These are phyloP conservation scores for Pseudogymnoascus sp. DNA, from an alignment of 2,329 filamentous ascomycete species.

Conservation along the genomic window DNA sequence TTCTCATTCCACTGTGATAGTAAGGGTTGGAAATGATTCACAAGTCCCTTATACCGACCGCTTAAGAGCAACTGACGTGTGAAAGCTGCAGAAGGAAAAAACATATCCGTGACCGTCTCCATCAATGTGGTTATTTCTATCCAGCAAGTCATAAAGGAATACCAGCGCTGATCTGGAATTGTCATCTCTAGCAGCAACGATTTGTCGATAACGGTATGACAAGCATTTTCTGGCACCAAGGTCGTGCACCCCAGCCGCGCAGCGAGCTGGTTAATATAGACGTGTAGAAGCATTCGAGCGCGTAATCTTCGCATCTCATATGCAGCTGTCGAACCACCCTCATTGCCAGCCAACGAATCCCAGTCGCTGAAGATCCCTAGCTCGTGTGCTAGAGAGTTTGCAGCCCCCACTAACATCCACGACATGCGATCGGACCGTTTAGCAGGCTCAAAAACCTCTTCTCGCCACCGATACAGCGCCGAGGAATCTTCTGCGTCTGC, in stretches of 20 bases:
- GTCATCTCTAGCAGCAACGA: constrained; percentile 22
- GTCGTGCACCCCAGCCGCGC: constrained; percentile 45
- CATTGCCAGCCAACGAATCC: constrained; percentile 21
- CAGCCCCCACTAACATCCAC: constrained; percentile 51
- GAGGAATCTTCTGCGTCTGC: constrained; percentile 26
- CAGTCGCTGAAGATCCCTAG: constrained; percentile 43
- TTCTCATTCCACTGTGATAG: constrained; percentile 35
- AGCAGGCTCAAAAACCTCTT: constrained; percentile 43
- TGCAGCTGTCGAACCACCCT: constrained; percentile 18
- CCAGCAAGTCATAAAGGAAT: constrained; percentile 46
- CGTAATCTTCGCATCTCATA: constrained; percentile 29
- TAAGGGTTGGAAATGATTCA: constrained; percentile 39
- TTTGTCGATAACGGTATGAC: constrained; percentile 33
- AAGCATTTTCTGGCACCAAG: constrained; percentile 41
- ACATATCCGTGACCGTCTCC: constrained; percentile 45
- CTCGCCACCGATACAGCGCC: constrained; percentile 29
- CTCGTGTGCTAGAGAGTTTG: constrained; percentile 45
- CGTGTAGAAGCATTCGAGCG: constrained; percentile 34
- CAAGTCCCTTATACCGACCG: constrained; percentile 43
- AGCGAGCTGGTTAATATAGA: constrained; percentile 45
- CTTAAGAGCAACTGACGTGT: constrained; percentile 36
- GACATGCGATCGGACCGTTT: constrained; percentile 51
- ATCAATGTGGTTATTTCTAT: constrained; percentile 40
- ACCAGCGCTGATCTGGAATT: constrained; percentile 38
- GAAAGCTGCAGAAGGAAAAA: constrained; percentile 39